A percentile compares a stretch with the other conserved stretches of the same genome.
Evolutionary conservation across 2,329 filamentous ascomycete genomes (phyloP).

Genomic region (Alternaria arborescens): DNA sequence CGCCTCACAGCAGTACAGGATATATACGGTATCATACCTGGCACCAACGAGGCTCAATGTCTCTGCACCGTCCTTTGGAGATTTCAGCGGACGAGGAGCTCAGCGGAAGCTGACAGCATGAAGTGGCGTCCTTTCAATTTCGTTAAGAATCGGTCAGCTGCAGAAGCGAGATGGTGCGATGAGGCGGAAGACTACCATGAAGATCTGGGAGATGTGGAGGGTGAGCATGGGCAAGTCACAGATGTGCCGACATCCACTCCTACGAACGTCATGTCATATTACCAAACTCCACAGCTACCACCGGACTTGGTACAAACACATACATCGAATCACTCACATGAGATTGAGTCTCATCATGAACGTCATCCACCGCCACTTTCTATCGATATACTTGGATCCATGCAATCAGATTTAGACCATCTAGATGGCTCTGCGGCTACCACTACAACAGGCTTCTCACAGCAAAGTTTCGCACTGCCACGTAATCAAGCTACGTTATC

Average conservation of each 20-base stretch:
- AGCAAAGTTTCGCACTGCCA: constrained; percentile 32
- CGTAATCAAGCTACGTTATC: constrained; percentile 31
- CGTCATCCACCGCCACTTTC: constrained; percentile 34
- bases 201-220: constrained; percentile 10
- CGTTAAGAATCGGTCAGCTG: background rate
- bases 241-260: constrained; percentile 3
- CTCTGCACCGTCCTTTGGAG: constrained; percentile 52
- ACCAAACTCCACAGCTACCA: constrained; percentile 15
- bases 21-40: constrained; percentile 47
- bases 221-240: constrained; percentile 3
- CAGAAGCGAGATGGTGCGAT: constrained; percentile 28
- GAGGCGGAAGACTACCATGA: constrained; percentile 18
- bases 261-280: constrained; percentile 25
- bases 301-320: constrained; percentile 24
- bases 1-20: constrained; percentile 55
- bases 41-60: constrained; percentile 34
- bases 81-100: constrained; percentile 43
- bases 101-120: constrained; percentile 41
- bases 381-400: constrained; percentile 34
- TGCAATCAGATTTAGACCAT: constrained; percentile 36
- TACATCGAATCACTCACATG: constrained; percentile 22
- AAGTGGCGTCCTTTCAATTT: constrained; percentile 48
- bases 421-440: constrained; percentile 29
- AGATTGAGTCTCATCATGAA: constrained; percentile 21
- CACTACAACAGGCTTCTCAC: constrained; percentile 37